Conservation (phyloP, 2,329 filamentous ascomycete species). For the Chrysoporthe austroafricana region DNA sequence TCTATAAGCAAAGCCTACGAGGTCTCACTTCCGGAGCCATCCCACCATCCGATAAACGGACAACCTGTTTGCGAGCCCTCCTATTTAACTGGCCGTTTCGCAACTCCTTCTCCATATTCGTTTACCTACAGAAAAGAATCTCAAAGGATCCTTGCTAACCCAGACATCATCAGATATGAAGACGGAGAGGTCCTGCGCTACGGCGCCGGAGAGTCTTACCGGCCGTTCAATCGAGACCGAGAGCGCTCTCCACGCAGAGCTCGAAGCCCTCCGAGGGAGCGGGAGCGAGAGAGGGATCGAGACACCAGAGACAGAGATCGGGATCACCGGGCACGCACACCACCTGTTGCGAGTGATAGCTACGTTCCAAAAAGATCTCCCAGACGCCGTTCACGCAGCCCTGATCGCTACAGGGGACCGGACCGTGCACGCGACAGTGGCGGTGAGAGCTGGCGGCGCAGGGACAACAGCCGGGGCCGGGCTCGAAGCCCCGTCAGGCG, state of each 20-base stretch:
- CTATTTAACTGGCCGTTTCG: not conserved
- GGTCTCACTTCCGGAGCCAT: not conserved
- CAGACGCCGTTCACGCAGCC: constrained; percentile 47
- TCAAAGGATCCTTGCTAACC: constrained; percentile 28
- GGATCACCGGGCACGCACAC: constrained; percentile 32
- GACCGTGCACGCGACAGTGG: constrained; percentile 41
- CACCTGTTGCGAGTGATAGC: constrained; percentile 42
- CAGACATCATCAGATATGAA: constrained; percentile 51
- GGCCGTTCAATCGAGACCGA: constrained; percentile 53
- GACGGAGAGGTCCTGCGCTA: constrained; percentile 66
- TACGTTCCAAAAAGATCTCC: constrained; percentile 48
- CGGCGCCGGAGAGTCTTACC: constrained; percentile 64
- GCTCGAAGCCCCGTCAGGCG: constrained; percentile 42
- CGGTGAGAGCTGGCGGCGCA: constrained; percentile 44
- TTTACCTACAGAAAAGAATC: not conserved
- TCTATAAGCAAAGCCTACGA: not conserved
- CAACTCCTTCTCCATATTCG: not conserved
- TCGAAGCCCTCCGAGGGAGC: constrained; percentile 36
- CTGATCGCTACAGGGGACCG: constrained; percentile 43
- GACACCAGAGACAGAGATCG: constrained; percentile 31
- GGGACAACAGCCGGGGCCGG: constrained; percentile 45
- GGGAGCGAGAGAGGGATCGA: constrained; percentile 44
- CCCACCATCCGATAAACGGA: not conserved
- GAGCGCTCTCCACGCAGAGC: constrained; percentile 34
- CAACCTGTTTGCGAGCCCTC: not conserved